phyloP scores from a whole-genome alignment of 208 protist genomes.

The Acanthamoeba royreba region DNA sequence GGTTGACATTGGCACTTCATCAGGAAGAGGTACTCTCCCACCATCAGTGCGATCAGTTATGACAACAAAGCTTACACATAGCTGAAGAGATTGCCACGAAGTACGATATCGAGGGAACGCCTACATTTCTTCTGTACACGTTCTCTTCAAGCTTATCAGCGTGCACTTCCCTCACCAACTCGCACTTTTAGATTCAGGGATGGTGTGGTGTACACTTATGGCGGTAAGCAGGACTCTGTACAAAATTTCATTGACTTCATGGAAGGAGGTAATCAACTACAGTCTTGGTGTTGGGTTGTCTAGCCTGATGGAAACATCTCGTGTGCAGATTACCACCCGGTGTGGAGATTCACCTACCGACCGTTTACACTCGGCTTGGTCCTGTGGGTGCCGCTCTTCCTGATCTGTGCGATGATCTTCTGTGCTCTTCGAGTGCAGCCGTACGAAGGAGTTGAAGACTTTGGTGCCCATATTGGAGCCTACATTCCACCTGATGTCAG shows the following conservation, averaged over 20 bases:
- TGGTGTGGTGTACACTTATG: neutral
- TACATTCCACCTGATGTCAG: no score
- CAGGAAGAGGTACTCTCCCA: no score
- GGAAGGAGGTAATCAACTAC: neutral
- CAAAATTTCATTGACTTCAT: neutral
- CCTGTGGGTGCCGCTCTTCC: neutral
- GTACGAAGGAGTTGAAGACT: neutral
- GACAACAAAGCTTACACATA: no score
- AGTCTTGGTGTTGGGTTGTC: neutral
- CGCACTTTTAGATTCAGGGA: neutral
- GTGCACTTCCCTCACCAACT: neutral
- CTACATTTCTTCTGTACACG: neutral
- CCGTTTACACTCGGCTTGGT: neutral
- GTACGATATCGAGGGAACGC: neutral
- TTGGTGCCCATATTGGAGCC: neutral
- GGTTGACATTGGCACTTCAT: no score
- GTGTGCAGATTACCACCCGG: neutral
- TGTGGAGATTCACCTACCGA: neutral
- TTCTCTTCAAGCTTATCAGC: no score
- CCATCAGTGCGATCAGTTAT: no score
- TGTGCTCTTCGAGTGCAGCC: neutral
- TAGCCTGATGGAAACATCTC: neutral
- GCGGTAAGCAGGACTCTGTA: neutral
- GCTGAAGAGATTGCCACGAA: neutral
- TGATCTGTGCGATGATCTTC: neutral